Percentiles rank a stretch among this genome's conserved stretches.
Evolutionary conservation across 345 rosid genomes (phyloP).

Genomic region (Noccaea bulbosa): DNA sequence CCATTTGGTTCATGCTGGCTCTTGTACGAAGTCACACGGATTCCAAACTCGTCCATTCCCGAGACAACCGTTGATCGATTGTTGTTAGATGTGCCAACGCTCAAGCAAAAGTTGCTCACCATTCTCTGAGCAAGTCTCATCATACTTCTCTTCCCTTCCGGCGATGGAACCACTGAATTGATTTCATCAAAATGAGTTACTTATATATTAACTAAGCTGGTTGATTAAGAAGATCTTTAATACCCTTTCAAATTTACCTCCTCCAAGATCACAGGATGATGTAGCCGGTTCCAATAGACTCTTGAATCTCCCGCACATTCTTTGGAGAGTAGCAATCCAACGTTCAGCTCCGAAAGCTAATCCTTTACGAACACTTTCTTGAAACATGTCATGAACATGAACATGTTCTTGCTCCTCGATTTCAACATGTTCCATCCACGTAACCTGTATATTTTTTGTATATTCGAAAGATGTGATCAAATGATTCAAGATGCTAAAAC

Average conservation of each 20-base stretch:
- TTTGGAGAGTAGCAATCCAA: conserved; percentile 84
- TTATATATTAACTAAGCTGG: neutral
- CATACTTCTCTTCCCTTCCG: conserved; percentile 90
- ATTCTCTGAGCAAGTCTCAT: conserved; percentile 96
- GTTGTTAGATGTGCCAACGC: conserved; percentile 75
- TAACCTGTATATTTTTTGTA: conserved; percentile 52
- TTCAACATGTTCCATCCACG: conserved; percentile 91
- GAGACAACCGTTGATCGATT: conserved; percentile 66
- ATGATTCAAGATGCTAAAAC: neutral
- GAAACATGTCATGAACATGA: conserved; percentile 57
- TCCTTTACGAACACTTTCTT: conserved; percentile 65
- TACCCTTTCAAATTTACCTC: conserved; percentile 48
- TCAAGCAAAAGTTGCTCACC: conserved; percentile 80
- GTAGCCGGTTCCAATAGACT: conserved; percentile 62
- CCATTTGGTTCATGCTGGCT: conserved; percentile 63
- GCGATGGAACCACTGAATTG: conserved; percentile 65
- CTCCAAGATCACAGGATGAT: conserved; percentile 72
- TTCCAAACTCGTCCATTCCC: conserved; percentile 66
- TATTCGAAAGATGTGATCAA: conserved; percentile 18
- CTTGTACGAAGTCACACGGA: conserved; percentile 80
- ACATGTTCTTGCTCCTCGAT: conserved; percentile 61
- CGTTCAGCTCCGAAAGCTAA: conserved; percentile 89
- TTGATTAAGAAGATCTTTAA: neutral
- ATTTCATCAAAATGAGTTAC: neutral
- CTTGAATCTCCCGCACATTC: conserved; percentile 79